Evolutionary conservation across 2,329 filamentous ascomycete genomes (phyloP), one percentile per base, ranked within the genome.

Genomic region (Neonectria ditissima): DNA sequence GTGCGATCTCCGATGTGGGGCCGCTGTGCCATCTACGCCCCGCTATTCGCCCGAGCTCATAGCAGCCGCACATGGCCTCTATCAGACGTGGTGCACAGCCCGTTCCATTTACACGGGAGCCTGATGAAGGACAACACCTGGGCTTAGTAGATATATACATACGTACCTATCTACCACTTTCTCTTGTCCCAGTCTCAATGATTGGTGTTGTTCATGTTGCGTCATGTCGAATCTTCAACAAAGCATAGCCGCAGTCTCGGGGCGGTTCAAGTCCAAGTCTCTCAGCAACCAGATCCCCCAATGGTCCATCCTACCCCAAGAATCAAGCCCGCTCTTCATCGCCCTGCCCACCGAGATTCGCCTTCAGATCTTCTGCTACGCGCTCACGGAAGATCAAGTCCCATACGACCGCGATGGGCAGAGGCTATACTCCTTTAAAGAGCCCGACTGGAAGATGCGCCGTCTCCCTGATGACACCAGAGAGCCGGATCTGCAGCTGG

Each of bases 1-100:
- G 57, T 53, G 63, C 59, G 63, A 55, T 51, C 60, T 59, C 55
- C 47, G 52, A 34, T 57, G 57, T 66, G 62, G 58, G 54, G 54
- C 45, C 22, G 43, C 22, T 24, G 44, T 48, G 39, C 37, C 30
- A 34, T 24, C 59, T 48, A 13, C 26, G 34, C 50, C 54, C 51
- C 55, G 24, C 53, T 20, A 65, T 66, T 67, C 57, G 66, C 14
- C 32, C 26, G 57, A 44, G 30, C 50, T 44, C 54, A 24, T 6
- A 41, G 34, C 5, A 41, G 18, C 20, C 8, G 37, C 37, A 41
- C 37, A 41, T 41, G 37, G 37, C 37, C 9, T 41, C 37, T 41
- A 41, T 41, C 37, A 41, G 37, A 41, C 20, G 37, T 20, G 18
- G 2, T 41, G n/a, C 37, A 41, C n/a, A 41, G 37, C 37, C 37